phyloP scores from a whole-genome alignment of 75 land plant species.

The Picea sitchensis region DNA sequence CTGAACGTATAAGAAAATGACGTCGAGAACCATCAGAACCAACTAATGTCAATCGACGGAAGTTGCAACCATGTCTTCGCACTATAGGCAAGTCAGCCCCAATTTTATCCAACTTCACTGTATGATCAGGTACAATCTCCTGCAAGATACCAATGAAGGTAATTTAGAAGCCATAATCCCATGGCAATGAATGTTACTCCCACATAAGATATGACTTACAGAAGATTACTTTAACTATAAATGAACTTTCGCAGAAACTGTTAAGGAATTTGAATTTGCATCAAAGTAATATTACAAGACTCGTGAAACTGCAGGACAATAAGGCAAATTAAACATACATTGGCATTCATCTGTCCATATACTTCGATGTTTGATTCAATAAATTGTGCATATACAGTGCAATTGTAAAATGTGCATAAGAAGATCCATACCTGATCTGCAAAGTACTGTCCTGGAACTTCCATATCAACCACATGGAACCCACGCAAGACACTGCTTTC shows the following conservation, averaged over 20 bases:
- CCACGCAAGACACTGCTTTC: conserved; percentile 88
- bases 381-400: background rate
- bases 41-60: conserved; percentile 87
- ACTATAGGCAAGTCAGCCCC: conserved; percentile 97
- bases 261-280: background rate
- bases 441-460: conserved; percentile 98
- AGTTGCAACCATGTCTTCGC: conserved; percentile 97
- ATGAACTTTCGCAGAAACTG: background rate
- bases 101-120: conserved; percentile 91
- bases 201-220: background rate
- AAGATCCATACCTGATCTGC: conserved; percentile 70
- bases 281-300: background rate
- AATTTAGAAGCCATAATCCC: background rate
- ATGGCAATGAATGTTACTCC: background rate
- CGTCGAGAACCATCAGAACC: conserved; percentile 98
- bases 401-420: background rate
- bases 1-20: conserved; percentile 95
- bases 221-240: background rate
- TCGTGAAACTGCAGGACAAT: background rate
- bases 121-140: conserved; percentile 99
- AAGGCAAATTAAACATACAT: background rate
- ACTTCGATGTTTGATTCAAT: too few relatives aligned
- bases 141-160: conserved; percentile 17
- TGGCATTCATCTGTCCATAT: too few relatives aligned
- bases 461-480: conserved; percentile 95